Evolutionary conservation across 2,329 filamentous ascomycete genomes (phyloP), one percentile per base, ranked within the genome.

Genomic region (Ophiostoma sp.): DNA sequence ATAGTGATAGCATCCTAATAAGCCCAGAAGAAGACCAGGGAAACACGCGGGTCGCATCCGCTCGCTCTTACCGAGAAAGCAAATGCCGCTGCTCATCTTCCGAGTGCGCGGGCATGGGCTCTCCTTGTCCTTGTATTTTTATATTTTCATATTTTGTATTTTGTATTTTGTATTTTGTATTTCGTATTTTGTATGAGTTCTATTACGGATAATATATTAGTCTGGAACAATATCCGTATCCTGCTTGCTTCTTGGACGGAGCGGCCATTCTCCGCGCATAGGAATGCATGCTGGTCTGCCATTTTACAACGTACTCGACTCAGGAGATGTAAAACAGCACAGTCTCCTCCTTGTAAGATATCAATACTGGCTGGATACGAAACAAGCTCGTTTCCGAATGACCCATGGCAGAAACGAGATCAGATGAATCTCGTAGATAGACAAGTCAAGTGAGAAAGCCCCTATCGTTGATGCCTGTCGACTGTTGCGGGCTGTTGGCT

Each of bases 51-150:
- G 27, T 55, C 49, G 27, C 49, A 11, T 55, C 49, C 18, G 47
- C 27, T 52, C 47, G 49, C 49, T 55, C 49, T 2, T 55, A 55
- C 49, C 49, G 49, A 55, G 6, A 55, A 55, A 55, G 8, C 45
- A 55, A 55, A 55, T 55, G 49, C 49, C 49, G 49, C 49, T 52
- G 49, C 49, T 55, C 18, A 55, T 55, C 49, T 55, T 55, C 49
- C 49, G 49, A 55, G 49, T 55, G 49, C 49, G 49, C 49, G 49
- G 49, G 8, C 49, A 27, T 55, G 49, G 49, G 49, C 49, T 27
- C 18, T 16, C 45, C 45, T 47, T 52, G 14, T 27, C 7, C 27
- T 52, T 16, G 14, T 27, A 8, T 8, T 49, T 49, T 49, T 14
- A 4, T 49, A 8, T 49, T 27, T 27, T 27, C 27, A 27, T 27